Conservation (phyloP, 2,329 filamentous ascomycete genomes). For the Rosellinia necatrix region DNA sequence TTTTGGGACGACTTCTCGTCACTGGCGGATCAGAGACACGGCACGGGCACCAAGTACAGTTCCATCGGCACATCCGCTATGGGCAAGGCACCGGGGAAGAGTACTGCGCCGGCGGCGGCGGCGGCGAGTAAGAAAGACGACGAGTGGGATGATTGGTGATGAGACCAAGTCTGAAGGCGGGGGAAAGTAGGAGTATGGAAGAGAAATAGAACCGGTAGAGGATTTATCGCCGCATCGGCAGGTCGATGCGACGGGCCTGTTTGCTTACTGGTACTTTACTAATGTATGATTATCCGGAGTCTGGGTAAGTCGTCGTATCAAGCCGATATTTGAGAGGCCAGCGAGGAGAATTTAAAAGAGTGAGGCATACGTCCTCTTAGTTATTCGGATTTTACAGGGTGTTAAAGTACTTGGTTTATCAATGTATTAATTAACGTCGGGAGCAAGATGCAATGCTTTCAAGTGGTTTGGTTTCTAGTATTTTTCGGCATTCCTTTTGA, state of each 20-base stretch:
- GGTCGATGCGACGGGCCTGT: conserved; percentile 55
- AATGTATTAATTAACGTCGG: not conserved
- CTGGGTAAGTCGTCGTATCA: conserved; percentile 29
- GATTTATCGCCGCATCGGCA: conserved; percentile 33
- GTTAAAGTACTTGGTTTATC: not conserved
- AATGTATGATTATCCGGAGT: conserved; percentile 33
- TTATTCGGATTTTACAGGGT: not conserved
- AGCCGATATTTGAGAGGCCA: conserved; percentile 12
- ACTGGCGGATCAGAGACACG: conserved; percentile 61
- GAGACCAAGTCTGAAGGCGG: not conserved
- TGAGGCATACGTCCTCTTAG: not conserved
- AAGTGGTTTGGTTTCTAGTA: too few species aligned
- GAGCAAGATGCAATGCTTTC: too few species aligned
- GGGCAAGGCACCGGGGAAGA: conserved; percentile 55
- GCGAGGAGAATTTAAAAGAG: not conserved
- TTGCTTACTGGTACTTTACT: conserved; percentile 24
- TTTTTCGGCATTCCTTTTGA: too few species aligned
- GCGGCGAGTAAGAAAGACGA: conserved; percentile 56
- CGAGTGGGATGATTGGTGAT: conserved; percentile 69
- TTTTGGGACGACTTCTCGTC: conserved; percentile 93
- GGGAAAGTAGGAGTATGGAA: not conserved
- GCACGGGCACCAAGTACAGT: conserved; percentile 46
- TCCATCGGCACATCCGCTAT: conserved; percentile 65
- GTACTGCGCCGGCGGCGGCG: conserved; percentile 36
- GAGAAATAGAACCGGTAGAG: not conserved